Conservation (phyloP, 2,329 filamentous ascomycete genomes). For the Bipolaris zeicola region DNA sequence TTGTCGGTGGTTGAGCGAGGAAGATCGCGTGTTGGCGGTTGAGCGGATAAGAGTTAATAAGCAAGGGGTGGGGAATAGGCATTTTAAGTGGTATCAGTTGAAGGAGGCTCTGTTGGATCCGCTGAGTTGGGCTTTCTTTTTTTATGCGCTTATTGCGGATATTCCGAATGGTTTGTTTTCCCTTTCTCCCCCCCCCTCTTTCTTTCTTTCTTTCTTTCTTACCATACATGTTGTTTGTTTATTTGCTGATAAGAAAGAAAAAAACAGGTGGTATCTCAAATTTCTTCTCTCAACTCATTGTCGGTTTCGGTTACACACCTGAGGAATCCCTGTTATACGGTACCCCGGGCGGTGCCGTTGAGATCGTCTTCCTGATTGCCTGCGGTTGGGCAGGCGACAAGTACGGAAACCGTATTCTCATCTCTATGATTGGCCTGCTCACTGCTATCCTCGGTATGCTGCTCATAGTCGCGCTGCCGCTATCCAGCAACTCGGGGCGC, state of each 20-base stretch:
- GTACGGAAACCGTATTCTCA: conserved; percentile 62
- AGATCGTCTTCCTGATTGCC: conserved; percentile 63
- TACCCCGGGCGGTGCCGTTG: conserved; percentile 68
- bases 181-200: no score
- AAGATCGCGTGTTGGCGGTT: conserved; percentile 70
- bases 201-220: no score
- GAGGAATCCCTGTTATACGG: conserved; percentile 69
- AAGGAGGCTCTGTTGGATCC: conserved; percentile 64
- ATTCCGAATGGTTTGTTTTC: conserved; percentile 58
- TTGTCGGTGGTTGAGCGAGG: conserved; percentile 65
- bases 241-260: no score
- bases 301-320: conserved; percentile 67
- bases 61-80: conserved; percentile 73
- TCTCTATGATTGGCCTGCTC: conserved; percentile 59
- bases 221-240: no score
- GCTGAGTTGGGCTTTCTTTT: conserved; percentile 65
- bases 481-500: conserved; percentile 62
- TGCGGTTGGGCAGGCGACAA: conserved; percentile 63
- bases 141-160: conserved; percentile 61
- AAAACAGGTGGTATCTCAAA: conserved; percentile 58
- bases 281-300: conserved; percentile 67
- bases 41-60: conserved; percentile 76
- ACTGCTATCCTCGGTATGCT: conserved; percentile 65
- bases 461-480: conserved; percentile 67
- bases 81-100: conserved; percentile 71